Evolutionary conservation across 306 rosid genomes (phyloP).

Genomic region (Cicer pinnatifidum): DNA sequence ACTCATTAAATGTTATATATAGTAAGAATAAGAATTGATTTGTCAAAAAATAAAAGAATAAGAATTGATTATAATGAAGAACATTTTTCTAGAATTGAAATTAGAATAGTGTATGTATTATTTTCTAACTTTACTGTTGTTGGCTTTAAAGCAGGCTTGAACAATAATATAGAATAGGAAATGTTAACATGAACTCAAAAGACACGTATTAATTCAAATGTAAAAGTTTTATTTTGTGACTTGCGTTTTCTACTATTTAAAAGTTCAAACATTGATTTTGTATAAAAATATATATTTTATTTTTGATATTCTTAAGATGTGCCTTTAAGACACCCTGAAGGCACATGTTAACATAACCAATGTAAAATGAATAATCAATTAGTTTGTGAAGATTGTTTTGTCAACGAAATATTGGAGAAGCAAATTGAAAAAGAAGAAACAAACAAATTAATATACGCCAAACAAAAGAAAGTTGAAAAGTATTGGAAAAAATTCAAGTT

Average conservation of each 20-base stretch:
- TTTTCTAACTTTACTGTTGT: not conserved
- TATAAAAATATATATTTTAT: too few relatives aligned
- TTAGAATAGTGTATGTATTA: not conserved
- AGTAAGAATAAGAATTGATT: not conserved
- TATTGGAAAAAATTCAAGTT: too few relatives aligned
- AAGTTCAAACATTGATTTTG: too few relatives aligned
- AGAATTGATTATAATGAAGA: not conserved
- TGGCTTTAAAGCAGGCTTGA: not conserved
- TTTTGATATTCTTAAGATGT: too few relatives aligned
- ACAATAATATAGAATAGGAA: not conserved
- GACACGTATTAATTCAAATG: too few relatives aligned
- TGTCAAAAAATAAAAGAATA: too few relatives aligned
- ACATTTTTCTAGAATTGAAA: slow-evolving; percentile 8
- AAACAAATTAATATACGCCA: not conserved
- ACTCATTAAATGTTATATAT: not conserved
- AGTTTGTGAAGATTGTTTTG: not conserved
- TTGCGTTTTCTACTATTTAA: too few relatives aligned
- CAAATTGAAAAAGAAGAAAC: not conserved
- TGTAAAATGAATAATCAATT: not conserved
- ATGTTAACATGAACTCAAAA: too few relatives aligned
- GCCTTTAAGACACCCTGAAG: too few relatives aligned
- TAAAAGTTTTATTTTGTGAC: too few relatives aligned
- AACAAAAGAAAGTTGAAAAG: not conserved
- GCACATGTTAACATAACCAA: too few relatives aligned
- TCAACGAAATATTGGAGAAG: not conserved